Base-by-base conservation (phyloP, 257 asterid species). In the Prunella vulgaris region DNA sequence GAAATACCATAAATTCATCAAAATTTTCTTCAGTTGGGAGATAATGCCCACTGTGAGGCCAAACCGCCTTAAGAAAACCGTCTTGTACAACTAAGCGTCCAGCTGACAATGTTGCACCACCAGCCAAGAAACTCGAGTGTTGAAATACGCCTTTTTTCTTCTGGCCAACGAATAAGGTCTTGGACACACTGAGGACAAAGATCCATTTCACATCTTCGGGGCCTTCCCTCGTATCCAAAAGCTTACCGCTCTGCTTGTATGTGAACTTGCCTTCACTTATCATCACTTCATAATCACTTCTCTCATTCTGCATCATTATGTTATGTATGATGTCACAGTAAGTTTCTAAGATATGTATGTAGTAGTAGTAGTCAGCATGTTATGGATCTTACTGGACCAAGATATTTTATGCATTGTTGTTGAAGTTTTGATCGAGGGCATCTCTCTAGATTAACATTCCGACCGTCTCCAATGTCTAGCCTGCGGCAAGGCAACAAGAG, bases 21-120 rank as follows among this genome's bases (percentile, higher is more conserved):
- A 93, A 88, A 74, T 90, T 90, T 76, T 93, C 96, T 81, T 84
- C 93, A 0, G 96, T 93, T 15, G 98, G 98, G 76, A 86, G 97
- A 71, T 93, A 93, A 79, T 93, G 97, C 2, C 98, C 98, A 28
- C 98, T 93, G 88, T 93, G 92, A 69, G 98, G 96, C 97, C 97
- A 93, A 60, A 93, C 90, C 1, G 97, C 95, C 97, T 90, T 86
- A 0, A 93, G 84, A 78, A 82, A 56, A 14, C 98, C 98, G 53
- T 88, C 77, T 75, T 93, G 89, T 1, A 85, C 95, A 8, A 82
- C 84, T 70, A 93, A 61, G 60, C 97, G 85, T 5, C 98, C 98
- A 5, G 98, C 98, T 22, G 97, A 86, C 59, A 90, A 76, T 0
- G 98, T 88, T 3, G 96, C 97, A 0, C 97, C 98, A 5, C 98